A percentile compares a stretch with the other conserved stretches of the same genome.
Evolutionary conservation across 495 filamentous ascomycete species (phyloP).

Genomic region (Penicillium taxi): DNA sequence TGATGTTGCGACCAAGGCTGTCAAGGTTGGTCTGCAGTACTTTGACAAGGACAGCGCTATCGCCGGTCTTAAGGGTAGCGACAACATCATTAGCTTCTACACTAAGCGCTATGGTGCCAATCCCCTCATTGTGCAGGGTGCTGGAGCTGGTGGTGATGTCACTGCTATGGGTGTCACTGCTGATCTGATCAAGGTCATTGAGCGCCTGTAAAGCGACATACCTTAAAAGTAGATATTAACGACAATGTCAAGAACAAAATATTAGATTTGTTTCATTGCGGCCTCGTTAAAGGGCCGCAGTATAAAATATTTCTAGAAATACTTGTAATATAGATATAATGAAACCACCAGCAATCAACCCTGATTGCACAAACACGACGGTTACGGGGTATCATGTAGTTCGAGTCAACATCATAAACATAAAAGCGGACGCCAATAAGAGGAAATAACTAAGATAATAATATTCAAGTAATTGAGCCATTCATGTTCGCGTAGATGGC

Average conservation of each 20-base stretch:
- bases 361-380: too few relatives aligned
- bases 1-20: slow-evolving; percentile 62
- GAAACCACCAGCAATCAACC: too few relatives aligned
- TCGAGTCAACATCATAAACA: too few relatives aligned
- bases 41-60: slow-evolving; percentile 78
- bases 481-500: slow-evolving; percentile 7
- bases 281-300: too few relatives aligned
- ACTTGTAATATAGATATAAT: too few relatives aligned
- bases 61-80: slow-evolving; percentile 88
- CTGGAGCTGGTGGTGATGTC: slow-evolving; percentile 87
- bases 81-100: slow-evolving; percentile 97
- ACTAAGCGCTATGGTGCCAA: slow-evolving; percentile 86
- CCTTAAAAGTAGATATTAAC: not conserved
- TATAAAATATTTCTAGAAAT: too few relatives aligned
- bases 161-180: slow-evolving; percentile 93
- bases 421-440: too few relatives aligned
- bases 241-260: too few relatives aligned
- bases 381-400: too few relatives aligned
- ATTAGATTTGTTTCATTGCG: too few relatives aligned
- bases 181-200: slow-evolving; percentile 79
- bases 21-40: slow-evolving; percentile 85
- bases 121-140: slow-evolving; percentile 88
- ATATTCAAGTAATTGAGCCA: too few relatives aligned
- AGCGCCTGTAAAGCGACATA: slow-evolving; percentile 39
- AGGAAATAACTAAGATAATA: too few relatives aligned